Base-by-base conservation (phyloP, 768 basidiomycete genomes). In the Leccinum broughii region DNA sequence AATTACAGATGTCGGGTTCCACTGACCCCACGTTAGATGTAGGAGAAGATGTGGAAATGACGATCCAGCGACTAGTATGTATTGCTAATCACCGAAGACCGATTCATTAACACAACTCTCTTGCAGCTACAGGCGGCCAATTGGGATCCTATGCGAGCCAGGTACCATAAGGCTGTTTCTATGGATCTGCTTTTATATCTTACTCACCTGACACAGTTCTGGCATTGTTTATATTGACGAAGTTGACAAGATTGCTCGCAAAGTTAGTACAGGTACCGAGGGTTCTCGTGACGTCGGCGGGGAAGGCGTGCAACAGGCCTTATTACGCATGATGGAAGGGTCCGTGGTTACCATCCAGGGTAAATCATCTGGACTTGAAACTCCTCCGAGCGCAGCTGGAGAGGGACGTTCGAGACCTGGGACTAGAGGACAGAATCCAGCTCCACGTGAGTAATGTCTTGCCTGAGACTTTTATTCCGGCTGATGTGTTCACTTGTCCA, bases 141-240 rank as follows among this genome's bases (percentile, higher is more conserved):
- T 60, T 95, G 89, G 81, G 93, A 98, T 75, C 88, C 93, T 17
- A 72, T 84, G 57, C 85, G 90, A 58, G 93, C 96, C 22, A 90
- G 91, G 93, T 92, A 66, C 51, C 22, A 55, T 55, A 22, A 35
- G n/a, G 30, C 35, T 6, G 22, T 55, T 35, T 15, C 9, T 17
- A 34, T 50, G 44, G 50, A 15, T 11, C 13, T 35, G 8, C 7
- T 35, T 57, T 13, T 55, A 30, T 22, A 44, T 11, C 35, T 66
- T 15, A 71, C 64, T 13, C 17, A 10, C 56, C 55, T 32, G n/a
- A 53, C 20, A 39, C 59, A 95, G 93, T 69, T 87, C 87, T 71
- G 95, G 95, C 6, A 97, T 98, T 62, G 88, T 98, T 34, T 96
- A 96, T 70, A 95, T 98, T 51, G 96, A 98, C 68, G 96, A 98